phyloP scores from a whole-genome alignment of 495 filamentous ascomycete genomes.

The Penicillium roqueforti region DNA sequence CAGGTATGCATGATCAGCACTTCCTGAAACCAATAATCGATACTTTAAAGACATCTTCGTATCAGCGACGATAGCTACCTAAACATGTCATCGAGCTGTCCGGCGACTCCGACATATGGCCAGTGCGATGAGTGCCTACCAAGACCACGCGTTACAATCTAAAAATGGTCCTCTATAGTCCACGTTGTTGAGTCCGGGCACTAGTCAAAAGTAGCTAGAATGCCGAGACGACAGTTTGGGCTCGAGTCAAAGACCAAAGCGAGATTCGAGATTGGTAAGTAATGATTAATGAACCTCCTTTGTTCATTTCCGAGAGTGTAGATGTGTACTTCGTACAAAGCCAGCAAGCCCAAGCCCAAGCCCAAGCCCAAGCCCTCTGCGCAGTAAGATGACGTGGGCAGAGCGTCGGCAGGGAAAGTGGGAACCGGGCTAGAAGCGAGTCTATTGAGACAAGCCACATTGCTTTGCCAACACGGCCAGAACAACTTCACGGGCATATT shows the following conservation, averaged over 20 bases:
- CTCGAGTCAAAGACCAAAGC: no score
- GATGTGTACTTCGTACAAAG: not conserved
- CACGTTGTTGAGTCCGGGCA: not conserved
- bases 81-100: not conserved
- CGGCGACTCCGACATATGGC: not conserved
- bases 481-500: not conserved
- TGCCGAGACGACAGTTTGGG: not conserved
- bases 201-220: not conserved
- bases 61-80: not conserved
- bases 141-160: not conserved
- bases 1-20: not conserved
- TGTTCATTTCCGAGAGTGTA: not conserved
- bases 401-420: not conserved
- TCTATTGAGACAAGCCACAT: not conserved
- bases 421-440: conserved; percentile 3
- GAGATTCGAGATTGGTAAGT: not conserved
- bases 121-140: not conserved
- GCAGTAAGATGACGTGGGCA: not conserved
- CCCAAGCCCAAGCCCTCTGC: no score
- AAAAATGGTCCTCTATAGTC: not conserved
- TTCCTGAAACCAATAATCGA: not conserved
- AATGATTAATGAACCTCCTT: not conserved
- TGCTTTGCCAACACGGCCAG: not conserved
- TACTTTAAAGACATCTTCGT: not conserved
- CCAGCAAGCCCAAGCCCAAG: no score